Evolutionary conservation across 768 basidiomycete species (phyloP), one percentile per base, ranked within the genome.

Genomic region (Lactifluus volemus): DNA sequence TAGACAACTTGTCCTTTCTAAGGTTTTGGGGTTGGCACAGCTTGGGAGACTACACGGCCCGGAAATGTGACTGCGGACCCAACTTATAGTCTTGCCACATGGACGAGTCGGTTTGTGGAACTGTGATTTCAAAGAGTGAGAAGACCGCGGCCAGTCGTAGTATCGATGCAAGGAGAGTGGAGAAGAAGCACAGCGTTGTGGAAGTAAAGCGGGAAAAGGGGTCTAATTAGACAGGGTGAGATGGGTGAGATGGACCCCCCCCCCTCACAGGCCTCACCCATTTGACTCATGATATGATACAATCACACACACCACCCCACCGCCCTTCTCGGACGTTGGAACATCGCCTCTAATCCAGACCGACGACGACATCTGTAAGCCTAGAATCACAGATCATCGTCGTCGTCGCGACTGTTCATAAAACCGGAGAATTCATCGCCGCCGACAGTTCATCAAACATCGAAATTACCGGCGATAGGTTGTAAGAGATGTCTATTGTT

Each of bases 1-100:
- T 36, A 7, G 34, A 36, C 34, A 36, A 1, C 1, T 36, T 36
- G 34, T 36, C 34, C 21, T 5, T n/a, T 52, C 19, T 45, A 55
- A 55, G 44, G 53, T 55, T 55, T 45, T 45, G 42, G 53, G 53
- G 53, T 34, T 55, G 42, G 53, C 44, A 55, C 32, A 55, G 53
- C 53, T 19, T 45, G 30, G 45, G 25, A 25, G 25, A 25, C 32
- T 34, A 34, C 32, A 5, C 32, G 32, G 32, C 32, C 32, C 32
- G 32, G 32, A 9, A 34, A 9, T 34, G 32, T 25, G 30, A 21
- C n/a, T 17, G 44, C 19, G 9, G 44, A 14, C 39, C 10, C 39
- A 39, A 12, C 12, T 39, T 25, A 25, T 25, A 25, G 11, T 2
- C 0, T 19, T 45, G 44, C 54, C 54, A 55, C 45, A 55, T 55